These are phyloP conservation scores for Poa annua DNA, from an alignment of 176 grass and related monocot genomes.

Conservation along the genomic window DNA sequence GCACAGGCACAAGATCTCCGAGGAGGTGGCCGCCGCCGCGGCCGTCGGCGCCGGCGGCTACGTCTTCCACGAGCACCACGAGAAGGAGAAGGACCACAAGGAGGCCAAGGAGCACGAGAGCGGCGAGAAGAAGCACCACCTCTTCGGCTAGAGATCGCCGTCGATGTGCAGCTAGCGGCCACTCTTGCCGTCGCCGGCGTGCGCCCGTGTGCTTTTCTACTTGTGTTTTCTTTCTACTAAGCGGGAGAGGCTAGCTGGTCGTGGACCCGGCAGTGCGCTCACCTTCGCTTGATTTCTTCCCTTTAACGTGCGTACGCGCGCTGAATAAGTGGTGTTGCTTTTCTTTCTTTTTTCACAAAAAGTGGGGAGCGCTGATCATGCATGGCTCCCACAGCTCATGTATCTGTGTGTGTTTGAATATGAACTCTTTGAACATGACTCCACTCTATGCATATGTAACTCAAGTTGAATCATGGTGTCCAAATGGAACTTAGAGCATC, in stretches of 20 bases:
- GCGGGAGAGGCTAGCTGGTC: constrained; percentile 32
- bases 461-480: too few species aligned
- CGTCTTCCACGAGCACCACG: constrained; percentile 86
- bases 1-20: constrained; percentile 81
- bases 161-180: background rate
- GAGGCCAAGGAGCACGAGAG: constrained; percentile 61
- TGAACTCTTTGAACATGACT: background rate
- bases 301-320: background rate
- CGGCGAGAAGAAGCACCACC: constrained; percentile 80
- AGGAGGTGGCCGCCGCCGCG: constrained; percentile 71
- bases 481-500: too few species aligned
- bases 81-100: constrained; percentile 87
- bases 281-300: background rate
- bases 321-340: constrained; percentile 26
- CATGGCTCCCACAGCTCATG: background rate
- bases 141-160: constrained; percentile 56
- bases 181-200: background rate
- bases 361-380: background rate
- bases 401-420: constrained; percentile 5
- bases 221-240: background rate
- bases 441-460: too few species aligned
- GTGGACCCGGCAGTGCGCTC: background rate
- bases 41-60: constrained; percentile 74
- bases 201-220: background rate
- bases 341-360: too few species aligned